phyloP scores from a whole-genome alignment of 2,329 filamentous ascomycete species.

The Epicoccum sorghinum region DNA sequence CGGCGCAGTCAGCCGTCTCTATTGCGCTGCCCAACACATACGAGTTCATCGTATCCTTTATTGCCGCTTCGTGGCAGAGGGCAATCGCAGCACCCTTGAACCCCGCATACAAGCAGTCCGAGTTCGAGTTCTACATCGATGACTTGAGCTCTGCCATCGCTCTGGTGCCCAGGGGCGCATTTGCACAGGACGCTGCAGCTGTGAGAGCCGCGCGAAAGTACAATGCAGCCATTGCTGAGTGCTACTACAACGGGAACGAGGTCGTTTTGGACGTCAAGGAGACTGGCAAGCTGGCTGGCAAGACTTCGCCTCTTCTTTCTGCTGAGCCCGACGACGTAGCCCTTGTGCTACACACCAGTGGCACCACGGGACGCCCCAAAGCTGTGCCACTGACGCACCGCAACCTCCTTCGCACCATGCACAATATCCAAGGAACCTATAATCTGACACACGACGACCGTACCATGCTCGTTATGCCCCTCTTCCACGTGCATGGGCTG shows the following conservation, averaged over 20 bases:
- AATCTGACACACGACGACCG: slow-evolving; percentile 72
- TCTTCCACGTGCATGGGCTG: slow-evolving; percentile 91
- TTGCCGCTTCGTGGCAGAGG: slow-evolving; percentile 84
- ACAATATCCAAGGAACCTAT: slow-evolving; percentile 81
- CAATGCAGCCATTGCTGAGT: slow-evolving; percentile 83
- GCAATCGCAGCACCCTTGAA: slow-evolving; percentile 86
- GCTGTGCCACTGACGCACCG: slow-evolving; percentile 80
- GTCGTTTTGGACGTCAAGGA: slow-evolving; percentile 82
- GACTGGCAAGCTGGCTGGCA: slow-evolving; percentile 66
- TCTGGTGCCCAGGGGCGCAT: slow-evolving; percentile 75
- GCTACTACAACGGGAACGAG: slow-evolving; percentile 75
- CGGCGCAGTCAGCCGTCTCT: slow-evolving; percentile 73
- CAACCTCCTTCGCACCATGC: slow-evolving; percentile 82
- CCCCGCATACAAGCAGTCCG: slow-evolving; percentile 84
- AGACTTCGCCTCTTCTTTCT: slow-evolving; percentile 56
- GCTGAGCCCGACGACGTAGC: slow-evolving; percentile 80
- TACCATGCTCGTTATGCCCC: slow-evolving; percentile 86
- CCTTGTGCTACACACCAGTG: slow-evolving; percentile 81
- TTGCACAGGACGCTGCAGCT: slow-evolving; percentile 69
- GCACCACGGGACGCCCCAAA: slow-evolving; percentile 84
- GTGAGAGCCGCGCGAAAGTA: slow-evolving; percentile 80
- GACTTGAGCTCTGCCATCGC: slow-evolving; percentile 81
- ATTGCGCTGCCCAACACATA: slow-evolving; percentile 85
- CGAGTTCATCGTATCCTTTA: slow-evolving; percentile 86
- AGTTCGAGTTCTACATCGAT: slow-evolving; percentile 92